These are phyloP conservation scores for Colletotrichum magnum DNA, from an alignment of 2,329 filamentous ascomycete species.

Conservation along the genomic window DNA sequence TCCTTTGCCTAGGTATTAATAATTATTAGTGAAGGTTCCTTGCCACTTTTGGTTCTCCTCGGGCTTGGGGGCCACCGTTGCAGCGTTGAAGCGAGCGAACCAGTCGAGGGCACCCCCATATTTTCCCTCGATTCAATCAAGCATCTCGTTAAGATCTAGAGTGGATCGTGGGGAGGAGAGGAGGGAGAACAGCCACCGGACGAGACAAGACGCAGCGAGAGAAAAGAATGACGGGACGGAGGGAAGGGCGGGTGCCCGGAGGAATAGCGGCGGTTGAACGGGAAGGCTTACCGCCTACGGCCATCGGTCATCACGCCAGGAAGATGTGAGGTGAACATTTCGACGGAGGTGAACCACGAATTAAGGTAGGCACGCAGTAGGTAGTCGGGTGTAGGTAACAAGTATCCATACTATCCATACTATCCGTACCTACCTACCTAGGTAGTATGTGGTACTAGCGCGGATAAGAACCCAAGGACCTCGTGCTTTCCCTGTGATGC, in stretches of 20 bases:
- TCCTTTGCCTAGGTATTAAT: too few species aligned
- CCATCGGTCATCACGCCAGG: background rate
- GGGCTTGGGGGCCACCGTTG: conserved; percentile 17
- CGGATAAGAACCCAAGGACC: background rate
- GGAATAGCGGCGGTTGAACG: conserved; percentile 28
- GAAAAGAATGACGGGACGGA: background rate
- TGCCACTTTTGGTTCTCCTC: background rate
- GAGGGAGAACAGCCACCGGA: conserved; percentile 10
- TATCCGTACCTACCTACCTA: too few species aligned
- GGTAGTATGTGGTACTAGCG: background rate
- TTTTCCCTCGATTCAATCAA: conserved; percentile 39
- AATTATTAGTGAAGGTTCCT: too few species aligned
- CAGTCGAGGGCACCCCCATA: conserved; percentile 28
- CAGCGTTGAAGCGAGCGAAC: conserved; percentile 25
- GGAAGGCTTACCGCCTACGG: conserved; percentile 15
- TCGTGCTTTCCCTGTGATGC: background rate
- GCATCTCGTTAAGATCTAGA: conserved; percentile 40
- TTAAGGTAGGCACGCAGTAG: too few species aligned
- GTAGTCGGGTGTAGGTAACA: too few species aligned
- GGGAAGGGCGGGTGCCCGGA: conserved; percentile 4
- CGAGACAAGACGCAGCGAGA: conserved; percentile 19
- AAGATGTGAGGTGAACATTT: background rate
- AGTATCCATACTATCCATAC: too few species aligned
- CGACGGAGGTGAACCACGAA: too few species aligned
- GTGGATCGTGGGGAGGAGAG: conserved; percentile 36